phyloP scores from a whole-genome alignment of 345 rosid genomes.

The Aurinia saxatilis region DNA sequence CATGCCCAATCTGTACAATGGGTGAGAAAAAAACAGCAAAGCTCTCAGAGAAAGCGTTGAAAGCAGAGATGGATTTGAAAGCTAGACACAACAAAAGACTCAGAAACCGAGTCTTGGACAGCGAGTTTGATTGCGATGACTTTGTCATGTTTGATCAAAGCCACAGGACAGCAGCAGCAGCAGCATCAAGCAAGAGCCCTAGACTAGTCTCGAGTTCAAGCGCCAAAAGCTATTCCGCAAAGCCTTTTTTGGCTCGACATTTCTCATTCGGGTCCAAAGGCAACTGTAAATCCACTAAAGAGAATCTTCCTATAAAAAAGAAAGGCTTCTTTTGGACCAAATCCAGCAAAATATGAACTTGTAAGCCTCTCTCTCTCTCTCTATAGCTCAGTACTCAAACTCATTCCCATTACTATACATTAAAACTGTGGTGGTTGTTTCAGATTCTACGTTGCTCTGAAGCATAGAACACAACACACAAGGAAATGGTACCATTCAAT shows the following conservation, averaged over 20 bases:
- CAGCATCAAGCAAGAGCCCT: constrained; percentile 38
- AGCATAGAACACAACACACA: constrained; percentile 11
- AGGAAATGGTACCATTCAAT: constrained; percentile 5
- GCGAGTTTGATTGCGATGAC: constrained; percentile 49
- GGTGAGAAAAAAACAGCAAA: constrained; percentile 71
- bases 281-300: constrained; percentile 38
- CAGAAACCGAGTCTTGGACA: constrained; percentile 57
- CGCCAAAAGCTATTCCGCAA: constrained; percentile 42
- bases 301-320: constrained; percentile 47
- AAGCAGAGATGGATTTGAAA: constrained; percentile 67
- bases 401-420: neutral
- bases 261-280: constrained; percentile 77
- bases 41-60: constrained; percentile 74
- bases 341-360: constrained; percentile 63
- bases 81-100: constrained; percentile 56
- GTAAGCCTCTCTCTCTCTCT: constrained; percentile 5
- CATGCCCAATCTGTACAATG: constrained; percentile 86
- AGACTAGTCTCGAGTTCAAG: constrained; percentile 60
- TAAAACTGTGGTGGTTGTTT: constrained; percentile 2
- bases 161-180: constrained; percentile 29
- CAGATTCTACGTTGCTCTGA: constrained; percentile 15
- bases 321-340: constrained; percentile 88
- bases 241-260: constrained; percentile 67
- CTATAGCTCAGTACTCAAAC: neutral
- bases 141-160: constrained; percentile 32